Conservation (phyloP, 495 filamentous ascomycete genomes). For the Aspergillus campestris region DNA sequence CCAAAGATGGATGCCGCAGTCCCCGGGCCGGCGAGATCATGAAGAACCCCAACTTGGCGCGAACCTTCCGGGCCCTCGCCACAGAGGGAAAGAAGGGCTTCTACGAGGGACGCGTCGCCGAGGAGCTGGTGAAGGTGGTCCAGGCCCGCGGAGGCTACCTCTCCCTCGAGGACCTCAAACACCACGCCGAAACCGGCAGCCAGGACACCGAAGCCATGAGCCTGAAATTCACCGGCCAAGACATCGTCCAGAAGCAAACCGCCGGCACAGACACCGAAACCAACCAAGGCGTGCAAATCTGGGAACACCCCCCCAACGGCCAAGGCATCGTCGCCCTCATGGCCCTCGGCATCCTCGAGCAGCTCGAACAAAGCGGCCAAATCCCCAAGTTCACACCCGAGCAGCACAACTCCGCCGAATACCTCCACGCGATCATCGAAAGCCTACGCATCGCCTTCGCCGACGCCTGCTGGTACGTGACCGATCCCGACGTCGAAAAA, state of each 20-base stretch:
- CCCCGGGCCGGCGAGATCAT: conserved; percentile 82
- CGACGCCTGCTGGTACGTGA: conserved; percentile 81
- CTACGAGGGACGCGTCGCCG: conserved; percentile 76
- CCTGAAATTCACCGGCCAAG: conserved; percentile 64
- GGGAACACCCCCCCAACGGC: conserved; percentile 98
- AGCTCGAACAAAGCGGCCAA: conserved; percentile 62
- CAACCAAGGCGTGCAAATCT: conserved; percentile 65
- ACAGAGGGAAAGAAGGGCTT: conserved; percentile 82
- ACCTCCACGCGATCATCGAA: conserved; percentile 89
- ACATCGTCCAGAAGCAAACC: conserved; percentile 42
- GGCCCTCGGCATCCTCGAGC: conserved; percentile 82
- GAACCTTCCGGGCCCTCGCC: conserved; percentile 73
- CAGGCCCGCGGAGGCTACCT: conserved; percentile 70
- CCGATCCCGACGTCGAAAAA: conserved; percentile 62
- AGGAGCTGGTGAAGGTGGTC: conserved; percentile 69
- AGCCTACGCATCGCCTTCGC: conserved; percentile 86
- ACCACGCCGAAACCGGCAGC: conserved; percentile 64
- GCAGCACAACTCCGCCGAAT: conserved; percentile 69
- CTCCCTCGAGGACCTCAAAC: conserved; percentile 66
- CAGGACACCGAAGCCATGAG: conserved; percentile 79
- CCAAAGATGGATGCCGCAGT: conserved; percentile 56
- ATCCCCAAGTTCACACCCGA: conserved; percentile 57
- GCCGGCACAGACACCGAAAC: conserved; percentile 34
- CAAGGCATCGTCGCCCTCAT: conserved; percentile 94
- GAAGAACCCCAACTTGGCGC: conserved; percentile 72